Conservation (phyloP, 306 rosid species). For the Trifolium fragiferum region DNA sequence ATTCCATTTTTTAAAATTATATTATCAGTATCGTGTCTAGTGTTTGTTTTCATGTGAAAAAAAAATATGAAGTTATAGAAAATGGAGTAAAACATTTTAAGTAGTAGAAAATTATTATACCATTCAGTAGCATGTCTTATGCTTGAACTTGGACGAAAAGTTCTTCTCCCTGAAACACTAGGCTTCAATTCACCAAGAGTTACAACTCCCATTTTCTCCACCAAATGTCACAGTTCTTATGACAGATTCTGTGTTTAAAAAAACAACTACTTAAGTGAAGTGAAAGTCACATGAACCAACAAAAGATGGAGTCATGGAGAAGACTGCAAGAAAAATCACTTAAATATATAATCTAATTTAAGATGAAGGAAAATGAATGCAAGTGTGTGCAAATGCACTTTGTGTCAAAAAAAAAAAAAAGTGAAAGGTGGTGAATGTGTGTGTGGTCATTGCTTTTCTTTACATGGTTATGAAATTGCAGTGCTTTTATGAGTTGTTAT, state of each 20-base stretch:
- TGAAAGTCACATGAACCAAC: conserved; percentile 63
- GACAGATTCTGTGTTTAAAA: neutral
- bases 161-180: conserved; percentile 90
- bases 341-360: conserved; percentile 45
- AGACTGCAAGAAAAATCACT: neutral
- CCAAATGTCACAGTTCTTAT: conserved; percentile 29
- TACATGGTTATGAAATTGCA: conserved; percentile 54
- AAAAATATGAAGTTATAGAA: neutral
- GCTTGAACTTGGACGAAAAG: conserved; percentile 82
- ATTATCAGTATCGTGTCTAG: neutral
- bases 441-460: conserved; percentile 44
- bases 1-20: conserved; percentile 24
- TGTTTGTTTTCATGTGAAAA: neutral
- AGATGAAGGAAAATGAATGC: conserved; percentile 59
- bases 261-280: conserved; percentile 31
- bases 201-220: conserved; percentile 79
- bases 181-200: conserved; percentile 94
- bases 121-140: conserved; percentile 98
- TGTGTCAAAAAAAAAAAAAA: too few species aligned
- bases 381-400: conserved; percentile 60
- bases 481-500: conserved; percentile 82
- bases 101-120: conserved; percentile 47
- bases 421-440: conserved; percentile 66
- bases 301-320: conserved; percentile 34
- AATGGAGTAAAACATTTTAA: neutral